A percentile compares a stretch with the other conserved stretches of the same genome.
phyloP scores from a whole-genome alignment of 164 flowering plant genomes.

The grape (Vitis vinifera) region DNA sequence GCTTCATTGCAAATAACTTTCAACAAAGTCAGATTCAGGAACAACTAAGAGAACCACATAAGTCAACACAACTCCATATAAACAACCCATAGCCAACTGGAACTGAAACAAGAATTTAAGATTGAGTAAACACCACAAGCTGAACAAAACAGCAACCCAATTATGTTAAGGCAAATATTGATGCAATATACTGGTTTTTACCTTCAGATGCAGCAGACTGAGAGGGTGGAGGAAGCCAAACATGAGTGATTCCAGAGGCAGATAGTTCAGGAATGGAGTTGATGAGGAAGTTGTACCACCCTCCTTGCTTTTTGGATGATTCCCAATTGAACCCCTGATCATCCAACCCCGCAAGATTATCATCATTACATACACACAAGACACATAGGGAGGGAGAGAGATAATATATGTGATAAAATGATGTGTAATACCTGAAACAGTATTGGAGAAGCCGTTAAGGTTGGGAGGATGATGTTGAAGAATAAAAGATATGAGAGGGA shows the following conservation, averaged over 20 bases:
- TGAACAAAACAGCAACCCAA: not conserved
- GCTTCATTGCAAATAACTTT: too few species aligned
- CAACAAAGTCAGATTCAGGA: too few species aligned
- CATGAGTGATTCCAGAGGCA: conserved; percentile 65
- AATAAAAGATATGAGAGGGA: too few species aligned
- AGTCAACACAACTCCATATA: too few species aligned
- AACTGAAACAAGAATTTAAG: not conserved
- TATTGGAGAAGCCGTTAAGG: conserved; percentile 11
- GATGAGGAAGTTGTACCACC: conserved; percentile 60
- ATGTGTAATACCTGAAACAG: conserved; percentile 18
- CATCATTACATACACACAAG: too few species aligned
- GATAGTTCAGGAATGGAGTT: conserved; percentile 43
- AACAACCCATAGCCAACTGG: too few species aligned
- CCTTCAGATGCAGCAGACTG: conserved; percentile 66
- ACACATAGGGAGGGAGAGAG: not conserved
- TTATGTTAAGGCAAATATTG: too few species aligned
- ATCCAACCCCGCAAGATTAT: not conserved
- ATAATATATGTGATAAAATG: not conserved
- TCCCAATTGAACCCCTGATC: conserved; percentile 79
- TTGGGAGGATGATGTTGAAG: conserved; percentile 5
- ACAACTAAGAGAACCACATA: too few species aligned
- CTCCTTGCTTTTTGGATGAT: conserved; percentile 55
- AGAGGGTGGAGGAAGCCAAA: conserved; percentile 84
- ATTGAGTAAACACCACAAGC: not conserved
- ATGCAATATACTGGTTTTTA: conserved; percentile 1